Base-by-base conservation (phyloP, 306 rosid genomes). In the Erythrophleum fordii region DNA sequence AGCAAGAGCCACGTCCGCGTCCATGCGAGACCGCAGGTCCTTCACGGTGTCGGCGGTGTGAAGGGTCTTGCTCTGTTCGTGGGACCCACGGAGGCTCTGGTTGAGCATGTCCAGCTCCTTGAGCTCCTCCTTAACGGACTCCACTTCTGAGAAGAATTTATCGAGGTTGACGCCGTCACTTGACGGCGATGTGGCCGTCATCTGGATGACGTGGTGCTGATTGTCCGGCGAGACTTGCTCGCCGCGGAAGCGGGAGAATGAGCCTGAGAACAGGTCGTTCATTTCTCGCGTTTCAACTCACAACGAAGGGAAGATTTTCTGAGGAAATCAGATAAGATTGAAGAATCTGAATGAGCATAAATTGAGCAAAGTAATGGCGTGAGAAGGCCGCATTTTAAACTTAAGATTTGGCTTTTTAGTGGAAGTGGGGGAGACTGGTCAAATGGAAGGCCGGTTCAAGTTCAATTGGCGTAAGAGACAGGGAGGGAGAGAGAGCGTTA, bases 21-120 rank as follows among this genome's bases (percentile, higher is more conserved):
- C 98, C 97, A 95, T 95, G 10, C 92, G 87, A 26, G 94, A 89
- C 44, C 98, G 93, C 72, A 92, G 89, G 31, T 95, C 93, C 86
- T 89, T 95, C 22, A 92, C 89, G 1, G 92, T 86, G 53, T 80
- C 79, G 5, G 97, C 97, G 69, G 85, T 91, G 89, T 91, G 93
- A 29, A 95, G 90, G 1, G 90, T 87, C 78, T 90, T 90, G 88
- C 95, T 83, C 69, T 92, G 81, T 51, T 90, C 91, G 77, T 95
- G 91, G 16, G 97, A 77, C 37, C 25, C 48, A 3, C 70, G 77
- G 28, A 95, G 97, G 39, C 64, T 86, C 22, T 55, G 67, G 81
- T 80, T 82, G 67, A 91, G 83, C 1, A 83, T 76, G 44, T 95
- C 97, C 5, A 95, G 87, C 81, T 91, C 97, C 76, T 86, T 91